These are phyloP conservation scores for Globisporangium orthogonon DNA, from an alignment of 352 stramenopile species.

Conservation along the genomic window DNA sequence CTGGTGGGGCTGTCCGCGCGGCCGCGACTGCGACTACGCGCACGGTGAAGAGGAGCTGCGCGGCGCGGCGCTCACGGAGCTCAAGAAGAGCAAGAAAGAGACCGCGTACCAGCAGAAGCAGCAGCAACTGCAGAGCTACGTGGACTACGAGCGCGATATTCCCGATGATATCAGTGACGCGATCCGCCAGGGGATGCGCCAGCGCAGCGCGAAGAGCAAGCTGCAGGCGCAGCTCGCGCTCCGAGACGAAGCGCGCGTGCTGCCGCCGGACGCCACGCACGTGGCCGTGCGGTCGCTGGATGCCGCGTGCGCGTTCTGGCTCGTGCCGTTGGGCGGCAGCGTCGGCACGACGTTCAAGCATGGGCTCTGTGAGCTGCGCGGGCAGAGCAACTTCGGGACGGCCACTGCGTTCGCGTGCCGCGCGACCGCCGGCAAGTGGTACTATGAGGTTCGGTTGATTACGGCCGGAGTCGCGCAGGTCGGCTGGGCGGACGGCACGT, in stretches of 20 bases:
- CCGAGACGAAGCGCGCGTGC: constrained; percentile 16
- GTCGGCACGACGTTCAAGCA: constrained; percentile 52
- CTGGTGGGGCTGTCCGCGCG: constrained; percentile 82
- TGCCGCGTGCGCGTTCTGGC: constrained; percentile 28
- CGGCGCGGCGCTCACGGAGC: constrained; percentile 53
- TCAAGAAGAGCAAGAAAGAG: constrained; percentile 69
- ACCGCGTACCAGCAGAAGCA: constrained; percentile 50
- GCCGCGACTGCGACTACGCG: constrained; percentile 77
- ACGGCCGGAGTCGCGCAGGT: constrained; percentile 89
- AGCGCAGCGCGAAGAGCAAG: constrained; percentile 29
- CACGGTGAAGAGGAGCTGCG: constrained; percentile 75
- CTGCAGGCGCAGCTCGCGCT: constrained; percentile 1
- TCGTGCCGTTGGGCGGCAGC: constrained; percentile 35
- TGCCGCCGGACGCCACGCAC: constrained; percentile 28
- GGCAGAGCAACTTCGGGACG: constrained; percentile 73
- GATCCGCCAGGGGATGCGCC: constrained; percentile 53
- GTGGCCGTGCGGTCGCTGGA: constrained; percentile 21
- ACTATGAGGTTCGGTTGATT: constrained; percentile 89
- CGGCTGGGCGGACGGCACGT: constrained; percentile 86
- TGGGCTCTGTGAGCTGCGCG: constrained; percentile 67
- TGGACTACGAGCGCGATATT: constrained; percentile 53
- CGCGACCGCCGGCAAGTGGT: constrained; percentile 67
- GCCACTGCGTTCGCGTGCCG: constrained; percentile 40
- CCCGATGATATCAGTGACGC: constrained; percentile 60
- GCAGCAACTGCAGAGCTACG: constrained; percentile 52